Conservation (phyloP, 805 yeast species). For the Torulaspora maleeae region DNA sequence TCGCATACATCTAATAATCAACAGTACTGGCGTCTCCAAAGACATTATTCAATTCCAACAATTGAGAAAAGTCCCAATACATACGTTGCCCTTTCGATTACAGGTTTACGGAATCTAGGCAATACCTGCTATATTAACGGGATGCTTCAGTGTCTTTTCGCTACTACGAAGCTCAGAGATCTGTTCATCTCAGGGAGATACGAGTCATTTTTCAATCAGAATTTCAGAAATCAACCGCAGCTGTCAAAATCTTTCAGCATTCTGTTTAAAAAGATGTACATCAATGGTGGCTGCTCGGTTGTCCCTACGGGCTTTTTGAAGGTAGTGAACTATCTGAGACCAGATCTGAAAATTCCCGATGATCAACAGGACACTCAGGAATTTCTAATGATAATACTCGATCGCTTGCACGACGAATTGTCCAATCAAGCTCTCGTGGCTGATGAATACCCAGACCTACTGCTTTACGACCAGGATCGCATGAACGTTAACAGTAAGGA, state of each 20-base stretch:
- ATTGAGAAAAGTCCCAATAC: constrained; percentile 37
- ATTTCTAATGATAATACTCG: constrained; percentile 60
- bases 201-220: constrained; percentile 40
- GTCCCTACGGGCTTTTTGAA: constrained; percentile 63
- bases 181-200: constrained; percentile 46
- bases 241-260: constrained; percentile 50
- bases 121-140: constrained; percentile 75
- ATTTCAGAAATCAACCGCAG: constrained; percentile 23
- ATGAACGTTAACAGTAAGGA: constrained; percentile 39
- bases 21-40: constrained; percentile 1
- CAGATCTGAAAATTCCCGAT: constrained; percentile 62
- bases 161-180: constrained; percentile 45
- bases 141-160: constrained; percentile 66
- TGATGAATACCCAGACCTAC: constrained; percentile 38
- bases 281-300: constrained; percentile 56
- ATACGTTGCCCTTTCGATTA: constrained; percentile 45
- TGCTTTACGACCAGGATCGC: constrained; percentile 33
- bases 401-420: constrained; percentile 64
- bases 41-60: constrained; percentile 34
- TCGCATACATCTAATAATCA: not conserved
- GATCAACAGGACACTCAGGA: constrained; percentile 85
- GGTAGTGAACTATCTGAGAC: constrained; percentile 48
- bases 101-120: constrained; percentile 64
- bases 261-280: constrained; percentile 52
- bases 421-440: constrained; percentile 38